Evolutionary conservation across 169 alveolate species (phyloP), one percentile per base, ranked within the genome.

Genomic region (Plasmodium relictum): DNA sequence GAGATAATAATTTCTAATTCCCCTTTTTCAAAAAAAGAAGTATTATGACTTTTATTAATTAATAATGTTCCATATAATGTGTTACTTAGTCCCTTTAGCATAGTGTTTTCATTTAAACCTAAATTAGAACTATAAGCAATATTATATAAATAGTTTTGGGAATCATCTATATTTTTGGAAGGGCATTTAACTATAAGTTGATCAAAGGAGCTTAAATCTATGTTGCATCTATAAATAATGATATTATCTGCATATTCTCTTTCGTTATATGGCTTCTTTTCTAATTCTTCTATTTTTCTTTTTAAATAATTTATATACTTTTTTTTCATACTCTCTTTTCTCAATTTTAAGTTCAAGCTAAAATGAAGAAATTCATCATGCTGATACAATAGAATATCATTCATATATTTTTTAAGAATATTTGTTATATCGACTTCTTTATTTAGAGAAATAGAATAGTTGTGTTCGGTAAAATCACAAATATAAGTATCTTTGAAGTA

Each of bases 1-100:
- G 91, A 69, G 18, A 83, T 69, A 0, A 69, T 83, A 1, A 83
- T 45, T 66, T 62, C 91, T 16, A 83, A 12, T 24, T 68, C 73
- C 10, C 91, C 91, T 26, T 45, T 68, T 12, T 83, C 85, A 56
- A 83, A 83, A 20, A 83, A 83, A 6, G 91, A 83, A 44, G 39
- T 59, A 16, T 78, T 78, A 0, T n/a, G 5, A n/a, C 52, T 68
- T 41, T 83, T 69, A 45, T 66, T 69, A 16, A 66, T 48, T n/a
- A 83, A 31, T 6, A 83, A 22, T 5, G 91, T 26, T 10, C 91
- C 91, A 48, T 44, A 83, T 37, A 83, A 41, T 8, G 58, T 37
- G 0, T 54, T 83, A 24, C 31, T 83, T 8, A 83, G 22, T 44
- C 73, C 66, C n/a, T 83, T 45, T 16, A 83, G 10, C 71, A 83